Evolutionary conservation across 257 asterid species (phyloP).

Genomic region (Buddleja alternifolia): DNA sequence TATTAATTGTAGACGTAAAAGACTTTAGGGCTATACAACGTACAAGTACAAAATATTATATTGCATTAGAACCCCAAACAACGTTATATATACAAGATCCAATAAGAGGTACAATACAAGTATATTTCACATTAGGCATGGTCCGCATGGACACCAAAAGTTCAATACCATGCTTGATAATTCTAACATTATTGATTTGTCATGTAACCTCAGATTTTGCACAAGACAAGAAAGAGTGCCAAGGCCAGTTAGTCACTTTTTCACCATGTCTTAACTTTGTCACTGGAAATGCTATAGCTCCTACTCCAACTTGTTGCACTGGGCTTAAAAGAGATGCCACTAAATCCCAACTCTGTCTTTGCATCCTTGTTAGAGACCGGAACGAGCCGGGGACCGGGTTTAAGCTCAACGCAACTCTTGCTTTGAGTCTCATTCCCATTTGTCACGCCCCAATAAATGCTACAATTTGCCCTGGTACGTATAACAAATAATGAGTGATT

Average conservation of each 20-base stretch:
- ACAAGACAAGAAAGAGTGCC: slow-evolving; percentile 43
- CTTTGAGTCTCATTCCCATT: slow-evolving; percentile 38
- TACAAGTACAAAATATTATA: too few relatives aligned
- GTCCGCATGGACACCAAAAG: slow-evolving; percentile 25
- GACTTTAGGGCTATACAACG: too few relatives aligned
- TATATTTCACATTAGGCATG: too few relatives aligned
- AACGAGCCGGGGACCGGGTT: slow-evolving; percentile 47
- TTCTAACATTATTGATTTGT: slow-evolving; percentile 27
- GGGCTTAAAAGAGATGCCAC: slow-evolving; percentile 31
- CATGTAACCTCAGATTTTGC: slow-evolving; percentile 37
- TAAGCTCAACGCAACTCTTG: slow-evolving; percentile 53
- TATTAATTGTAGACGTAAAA: too few relatives aligned
- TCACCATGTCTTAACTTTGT: slow-evolving; percentile 46
- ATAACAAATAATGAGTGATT: neutral
- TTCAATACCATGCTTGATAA: neutral
- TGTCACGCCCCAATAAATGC: slow-evolving; percentile 36
- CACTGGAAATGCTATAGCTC: slow-evolving; percentile 38
- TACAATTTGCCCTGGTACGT: slow-evolving; percentile 37
- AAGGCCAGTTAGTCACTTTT: slow-evolving; percentile 34
- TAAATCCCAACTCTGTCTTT: slow-evolving; percentile 42
- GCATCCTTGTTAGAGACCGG: slow-evolving; percentile 47
- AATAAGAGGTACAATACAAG: too few relatives aligned
- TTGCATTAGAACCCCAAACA: too few relatives aligned
- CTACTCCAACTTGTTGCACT: slow-evolving; percentile 44
- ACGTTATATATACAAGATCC: neutral